phyloP scores from a whole-genome alignment of 345 rosid species.

The Mercurialis annua region DNA sequence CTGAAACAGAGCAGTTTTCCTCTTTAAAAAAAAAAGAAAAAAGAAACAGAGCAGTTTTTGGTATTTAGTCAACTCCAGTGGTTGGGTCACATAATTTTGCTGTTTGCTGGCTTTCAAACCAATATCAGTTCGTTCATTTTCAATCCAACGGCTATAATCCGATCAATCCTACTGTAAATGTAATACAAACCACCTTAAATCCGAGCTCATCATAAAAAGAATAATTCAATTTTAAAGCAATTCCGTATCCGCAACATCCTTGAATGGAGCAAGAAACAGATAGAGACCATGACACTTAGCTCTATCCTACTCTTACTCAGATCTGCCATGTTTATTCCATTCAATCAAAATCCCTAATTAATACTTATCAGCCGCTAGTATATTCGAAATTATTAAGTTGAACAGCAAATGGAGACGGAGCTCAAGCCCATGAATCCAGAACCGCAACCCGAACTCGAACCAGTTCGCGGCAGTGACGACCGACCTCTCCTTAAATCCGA shows the following conservation, averaged over 20 bases:
- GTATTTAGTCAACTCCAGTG: too few species aligned
- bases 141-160: neutral
- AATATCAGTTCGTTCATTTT: neutral
- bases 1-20: neutral
- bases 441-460: neutral
- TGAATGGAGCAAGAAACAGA: neutral
- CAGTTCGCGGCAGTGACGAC: slow-evolving; percentile 47
- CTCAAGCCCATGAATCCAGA: slow-evolving; percentile 49
- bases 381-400: neutral
- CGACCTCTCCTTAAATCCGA: slow-evolving; percentile 74
- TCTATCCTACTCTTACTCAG: neutral
- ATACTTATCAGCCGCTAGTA: neutral
- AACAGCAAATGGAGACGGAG: slow-evolving; percentile 65
- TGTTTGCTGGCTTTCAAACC: neutral
- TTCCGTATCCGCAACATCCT: slow-evolving; percentile 11
- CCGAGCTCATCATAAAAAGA: neutral
- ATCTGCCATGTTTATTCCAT: neutral
- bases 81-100: too few species aligned
- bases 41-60: too few species aligned
- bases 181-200: neutral
- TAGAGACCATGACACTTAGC: neutral
- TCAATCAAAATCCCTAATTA: neutral
- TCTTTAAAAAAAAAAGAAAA: too few species aligned
- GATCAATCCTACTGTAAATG: neutral
- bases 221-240: neutral